Percentiles rank a stretch among this genome's conserved stretches.
These are phyloP conservation scores for Gamarada debralockiae DNA, from an alignment of 495 filamentous ascomycete species.

Conservation along the genomic window DNA sequence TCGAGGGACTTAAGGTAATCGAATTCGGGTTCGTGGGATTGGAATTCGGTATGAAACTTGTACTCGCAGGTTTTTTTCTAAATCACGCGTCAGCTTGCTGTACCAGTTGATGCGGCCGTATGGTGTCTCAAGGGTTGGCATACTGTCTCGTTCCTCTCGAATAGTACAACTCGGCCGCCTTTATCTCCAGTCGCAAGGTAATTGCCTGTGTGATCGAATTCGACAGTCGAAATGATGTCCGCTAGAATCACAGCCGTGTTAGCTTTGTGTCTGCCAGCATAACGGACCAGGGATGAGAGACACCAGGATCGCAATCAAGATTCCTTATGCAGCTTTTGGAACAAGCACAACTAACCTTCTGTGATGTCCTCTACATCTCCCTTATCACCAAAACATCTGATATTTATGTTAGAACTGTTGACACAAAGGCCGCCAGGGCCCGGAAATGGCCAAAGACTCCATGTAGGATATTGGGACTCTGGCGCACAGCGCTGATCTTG, in stretches of 20 bases:
- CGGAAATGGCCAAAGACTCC: background rate
- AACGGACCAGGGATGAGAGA: background rate
- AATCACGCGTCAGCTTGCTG: background rate
- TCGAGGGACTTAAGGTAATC: conserved; percentile 98
- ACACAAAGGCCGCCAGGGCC: background rate
- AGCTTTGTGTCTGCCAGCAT: conserved; percentile 1
- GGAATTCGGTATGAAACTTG: conserved; percentile 99
- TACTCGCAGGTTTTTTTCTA: conserved; percentile 99
- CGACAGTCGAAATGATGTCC: conserved; percentile 98
- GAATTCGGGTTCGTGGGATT: conserved; percentile 98
- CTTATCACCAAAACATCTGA: conserved; percentile 98
- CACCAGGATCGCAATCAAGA: background rate
- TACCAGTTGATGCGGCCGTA: too few relatives aligned
- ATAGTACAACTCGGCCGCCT: conserved; percentile 92
- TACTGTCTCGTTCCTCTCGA: conserved; percentile 97
- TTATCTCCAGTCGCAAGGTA: conserved; percentile 98
- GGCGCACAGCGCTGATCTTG: background rate
- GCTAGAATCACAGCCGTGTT: conserved; percentile 46
- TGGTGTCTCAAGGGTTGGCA: conserved; percentile 22
- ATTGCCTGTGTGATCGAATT: conserved; percentile 98
- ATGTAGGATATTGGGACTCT: background rate
- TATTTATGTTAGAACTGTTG: conserved; percentile 9
- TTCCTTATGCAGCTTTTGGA: background rate
- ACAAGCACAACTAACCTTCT: conserved; percentile 65
- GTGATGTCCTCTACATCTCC: conserved; percentile 99